phyloP scores from a whole-genome alignment of 805 yeast genomes.

The Starmerella scarabaei region DNA sequence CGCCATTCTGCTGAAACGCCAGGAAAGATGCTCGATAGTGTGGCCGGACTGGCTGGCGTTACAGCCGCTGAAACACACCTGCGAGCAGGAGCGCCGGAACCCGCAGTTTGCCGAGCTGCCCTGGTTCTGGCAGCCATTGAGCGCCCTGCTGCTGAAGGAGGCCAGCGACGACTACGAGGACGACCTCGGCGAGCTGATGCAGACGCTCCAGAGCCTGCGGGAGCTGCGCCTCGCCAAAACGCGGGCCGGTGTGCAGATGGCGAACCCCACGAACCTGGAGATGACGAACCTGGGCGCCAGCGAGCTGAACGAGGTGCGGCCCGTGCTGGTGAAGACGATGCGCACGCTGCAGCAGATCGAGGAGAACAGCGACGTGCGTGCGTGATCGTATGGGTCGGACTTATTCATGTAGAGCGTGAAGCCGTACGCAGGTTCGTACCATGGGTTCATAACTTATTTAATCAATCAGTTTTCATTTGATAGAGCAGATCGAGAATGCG shows the following conservation, averaged over 20 bases:
- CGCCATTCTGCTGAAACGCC: slow-evolving; percentile 70
- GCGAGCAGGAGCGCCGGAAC: slow-evolving; percentile 52
- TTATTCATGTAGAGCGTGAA: no score
- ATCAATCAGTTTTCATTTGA: no score
- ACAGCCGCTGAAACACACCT: slow-evolving; percentile 39
- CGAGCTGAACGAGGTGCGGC: slow-evolving; percentile 82
- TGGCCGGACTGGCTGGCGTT: slow-evolving; percentile 75
- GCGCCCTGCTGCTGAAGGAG: slow-evolving; percentile 51
- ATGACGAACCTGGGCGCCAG: slow-evolving; percentile 67
- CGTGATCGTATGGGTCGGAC: no score
- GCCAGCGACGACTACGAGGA: slow-evolving; percentile 73
- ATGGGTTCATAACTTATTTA: no score
- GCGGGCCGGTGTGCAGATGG: slow-evolving; percentile 58
- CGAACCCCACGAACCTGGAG: slow-evolving; percentile 73
- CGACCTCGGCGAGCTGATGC: slow-evolving; percentile 55
- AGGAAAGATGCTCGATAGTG: slow-evolving; percentile 71
- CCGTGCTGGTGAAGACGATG: slow-evolving; percentile 73
- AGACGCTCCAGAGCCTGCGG: slow-evolving; percentile 65
- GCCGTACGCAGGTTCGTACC: no score
- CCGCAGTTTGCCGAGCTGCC: slow-evolving; percentile 53
- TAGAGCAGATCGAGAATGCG: no score
- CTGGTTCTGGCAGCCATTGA: slow-evolving; percentile 76
- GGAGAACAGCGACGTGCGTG: slow-evolving; percentile 6
- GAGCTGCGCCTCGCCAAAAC: slow-evolving; percentile 75
- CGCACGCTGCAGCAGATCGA: slow-evolving; percentile 49